Evolutionary conservation across 805 yeast species (phyloP).

Genomic region (Spathaspora sp.): DNA sequence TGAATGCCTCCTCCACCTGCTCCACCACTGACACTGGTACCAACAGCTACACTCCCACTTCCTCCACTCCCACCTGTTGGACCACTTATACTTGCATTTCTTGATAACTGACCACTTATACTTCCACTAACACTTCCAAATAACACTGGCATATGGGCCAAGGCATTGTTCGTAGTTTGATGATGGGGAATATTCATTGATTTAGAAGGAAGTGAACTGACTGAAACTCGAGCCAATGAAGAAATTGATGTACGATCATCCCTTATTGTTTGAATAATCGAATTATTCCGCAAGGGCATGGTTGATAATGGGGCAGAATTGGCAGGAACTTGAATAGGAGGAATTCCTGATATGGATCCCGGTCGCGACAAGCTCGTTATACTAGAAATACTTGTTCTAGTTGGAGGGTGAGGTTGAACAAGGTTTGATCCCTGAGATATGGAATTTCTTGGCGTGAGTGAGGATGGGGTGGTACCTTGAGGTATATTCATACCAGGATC

Average conservation of each 20-base stretch:
- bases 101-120: slow-evolving; percentile 35
- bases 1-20: slow-evolving; percentile 21
- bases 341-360: background rate
- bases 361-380: background rate
- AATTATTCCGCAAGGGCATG: slow-evolving; percentile 28
- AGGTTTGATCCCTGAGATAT: slow-evolving; percentile 12
- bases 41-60: background rate
- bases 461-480: slow-evolving; percentile 25
- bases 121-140: slow-evolving; percentile 37
- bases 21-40: background rate
- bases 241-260: slow-evolving; percentile 36
- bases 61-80: slow-evolving; percentile 20
- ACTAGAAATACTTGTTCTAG: background rate
- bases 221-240: slow-evolving; percentile 31
- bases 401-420: background rate
- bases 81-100: slow-evolving; percentile 24
- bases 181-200: slow-evolving; percentile 47
- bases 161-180: slow-evolving; percentile 32
- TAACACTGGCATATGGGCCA: slow-evolving; percentile 41
- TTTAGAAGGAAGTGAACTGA: slow-evolving; percentile 41
- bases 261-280: slow-evolving; percentile 37
- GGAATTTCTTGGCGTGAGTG: slow-evolving; percentile 27
- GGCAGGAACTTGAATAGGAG: background rate
- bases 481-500: slow-evolving; percentile 47
- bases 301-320: background rate